A percentile compares a stretch with the other conserved stretches of the same genome.
phyloP scores from a whole-genome alignment of 2,329 filamentous ascomycete species.

The Aspergillus sp. region DNA sequence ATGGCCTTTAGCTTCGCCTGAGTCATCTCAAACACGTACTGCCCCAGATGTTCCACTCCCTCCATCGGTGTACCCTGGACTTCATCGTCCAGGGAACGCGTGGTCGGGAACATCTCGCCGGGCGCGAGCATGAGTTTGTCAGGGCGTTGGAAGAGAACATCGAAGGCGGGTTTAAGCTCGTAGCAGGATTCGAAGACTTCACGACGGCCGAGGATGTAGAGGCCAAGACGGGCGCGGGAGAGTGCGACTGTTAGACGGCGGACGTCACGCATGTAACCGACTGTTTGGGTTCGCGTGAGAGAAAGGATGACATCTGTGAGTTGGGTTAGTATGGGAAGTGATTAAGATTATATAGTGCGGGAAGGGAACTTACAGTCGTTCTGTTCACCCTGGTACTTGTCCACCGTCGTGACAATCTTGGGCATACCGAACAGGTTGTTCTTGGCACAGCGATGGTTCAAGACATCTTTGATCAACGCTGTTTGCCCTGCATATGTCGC shows the following conservation, averaged over 20 bases:
- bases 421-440: slow-evolving; percentile 84
- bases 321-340: not conserved
- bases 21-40: slow-evolving; percentile 97
- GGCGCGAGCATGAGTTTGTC: slow-evolving; percentile 76
- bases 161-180: slow-evolving; percentile 82
- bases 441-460: slow-evolving; percentile 73
- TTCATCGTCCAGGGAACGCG: slow-evolving; percentile 46
- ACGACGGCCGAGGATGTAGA: slow-evolving; percentile 86
- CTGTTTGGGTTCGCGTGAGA: slow-evolving; percentile 76
- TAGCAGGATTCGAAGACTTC: slow-evolving; percentile 83
- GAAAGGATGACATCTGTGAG: slow-evolving; percentile 82
- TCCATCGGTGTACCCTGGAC: slow-evolving; percentile 66
- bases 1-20: slow-evolving; percentile 58
- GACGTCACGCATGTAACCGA: slow-evolving; percentile 89
- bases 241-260: slow-evolving; percentile 90
- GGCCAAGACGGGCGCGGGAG: slow-evolving; percentile 80
- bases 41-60: slow-evolving; percentile 84
- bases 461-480: slow-evolving; percentile 79
- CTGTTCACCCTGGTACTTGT: slow-evolving; percentile 98
- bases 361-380: slow-evolving; percentile 79
- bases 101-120: slow-evolving; percentile 76
- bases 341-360: slow-evolving; percentile 3
- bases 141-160: slow-evolving; percentile 65
- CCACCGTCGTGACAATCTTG: slow-evolving; percentile 84
- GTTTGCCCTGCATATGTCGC: slow-evolving; percentile 90